Base-by-base conservation (phyloP, 2,329 filamentous ascomycete genomes). In the Fusarium beomiforme region DNA sequence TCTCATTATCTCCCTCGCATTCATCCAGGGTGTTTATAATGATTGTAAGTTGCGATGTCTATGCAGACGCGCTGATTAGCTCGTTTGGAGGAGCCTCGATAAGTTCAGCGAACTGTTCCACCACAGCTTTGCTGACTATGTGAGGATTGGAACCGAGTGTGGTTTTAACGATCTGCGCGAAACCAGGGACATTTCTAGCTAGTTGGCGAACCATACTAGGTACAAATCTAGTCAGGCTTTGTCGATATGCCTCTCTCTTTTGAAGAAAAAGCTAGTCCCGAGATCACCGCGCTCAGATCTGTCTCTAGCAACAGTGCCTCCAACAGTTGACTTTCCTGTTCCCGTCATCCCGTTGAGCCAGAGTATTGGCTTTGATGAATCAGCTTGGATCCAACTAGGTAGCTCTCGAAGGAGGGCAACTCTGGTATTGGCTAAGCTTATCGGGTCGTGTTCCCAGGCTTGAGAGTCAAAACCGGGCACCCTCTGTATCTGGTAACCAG, bases 221-320 rank as follows among this genome's bases (percentile, higher is more conserved):
- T 24, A 85, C 79, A n/a, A 86, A 75, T 36, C 72, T 73, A 9
- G 57, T 64, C 4, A 79, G 78, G 47, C 77, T 77, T 4, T 78
- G 77, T 24, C 79, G 74, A 59, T 83, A 79, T 5, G 56, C 69
- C 46, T 81, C 80, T 3, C 81, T 62, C 72, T 79, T 50, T 81
- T 83, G 72, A 84, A 85, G 71, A 85, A 84, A 67, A 85, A 85
- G 46, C 78, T 81, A 0, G 78, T 79, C 1, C 67, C 78, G 8
- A 83, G 73, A 5, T 37, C 6, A 0, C 54, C 26, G 7, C 16
- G 8, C 23, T 17, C 16, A 14, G 23, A 16, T 8, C 66, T 23
- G 0, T 12, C 21, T 0, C 29, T 11, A 55, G 62, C 88, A 88
- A 74, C 79, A 78, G 73, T 82, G 76, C 79, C 76, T 3, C 69